Base-by-base conservation (phyloP, 257 asterid genomes). In the Fraxinus cuspidata region DNA sequence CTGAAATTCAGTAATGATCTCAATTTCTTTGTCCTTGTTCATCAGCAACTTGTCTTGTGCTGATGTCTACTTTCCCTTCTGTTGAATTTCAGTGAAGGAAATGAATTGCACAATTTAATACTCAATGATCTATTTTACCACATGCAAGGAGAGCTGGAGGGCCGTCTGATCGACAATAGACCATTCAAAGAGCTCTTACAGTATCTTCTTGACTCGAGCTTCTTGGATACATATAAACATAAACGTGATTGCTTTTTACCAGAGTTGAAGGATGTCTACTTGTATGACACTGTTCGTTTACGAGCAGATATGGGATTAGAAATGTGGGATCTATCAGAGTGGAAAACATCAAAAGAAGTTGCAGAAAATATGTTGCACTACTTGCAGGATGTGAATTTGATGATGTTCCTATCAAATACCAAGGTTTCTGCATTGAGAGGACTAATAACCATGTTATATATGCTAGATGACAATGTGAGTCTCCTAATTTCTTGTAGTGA, bases 121-220 rank as follows among this genome's bases (percentile, higher is more conserved):
- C 84, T 93, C 72, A 89, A 84, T 76, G 98, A 96, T 81, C 88
- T 96, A 76, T 93, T 87, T 85, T 92, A 91, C 89, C 97, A 89
- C 81, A 88, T 96, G 66, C 92, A 86, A 86, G 99, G 98, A 79
- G 98, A 93, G 92, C 86, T 93, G 85, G 93, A 92, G 80, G 98
- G 99, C 49, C 94, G 97, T 77, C 86, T 78, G 47, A 92, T 93
- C 73, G 93, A 90, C 78, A 93, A 87, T 79, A 85, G 84, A 81
- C 90, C 84, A 64, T 92, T 91, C 82, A 96, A 92, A 85, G 98
- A 93, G 87, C 83, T 96, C 81, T 73, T 88, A 77, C 97, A 89
- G 83, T 93, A 81, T 87, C 84, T 96, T 79, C 78, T 86, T 74
- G 90, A 89, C 68, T 83, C 95, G 29, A 83, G 82, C n/a, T 87